Evolutionary conservation across 1,284 basidiomycete genomes (phyloP), one percentile per base, ranked within the genome.

Genomic region (Marasmius tenuissimus): DNA sequence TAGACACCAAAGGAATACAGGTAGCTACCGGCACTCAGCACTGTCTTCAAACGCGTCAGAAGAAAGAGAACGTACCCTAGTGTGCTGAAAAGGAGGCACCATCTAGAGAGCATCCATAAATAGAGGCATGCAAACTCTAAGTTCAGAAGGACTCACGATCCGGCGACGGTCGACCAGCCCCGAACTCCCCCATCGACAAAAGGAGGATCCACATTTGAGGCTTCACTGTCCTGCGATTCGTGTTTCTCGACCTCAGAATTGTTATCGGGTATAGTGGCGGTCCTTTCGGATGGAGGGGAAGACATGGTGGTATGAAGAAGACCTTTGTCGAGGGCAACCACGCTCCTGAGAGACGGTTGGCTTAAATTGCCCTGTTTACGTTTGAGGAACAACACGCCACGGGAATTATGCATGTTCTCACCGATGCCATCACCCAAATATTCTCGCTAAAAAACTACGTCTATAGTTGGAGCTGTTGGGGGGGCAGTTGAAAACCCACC

Each of bases 1-100:
- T 54, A 54, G 16, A 54, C 52, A 37, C 52, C 52, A 33, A 10
- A 54, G 34, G 52, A 54, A 35, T 54, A 54, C n/a, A 54, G 34
- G 52, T 54, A 54, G 9, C 52, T 54, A n/a, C 12, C 2, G 9
- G 34, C 16, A 10, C 6, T 16, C 4, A 16, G 52, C 18, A 11
- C 33, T 33, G n/a, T 54, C 20, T 10, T 16, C n/a, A 8, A 5
- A 37, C n/a, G 52, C 52, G 37, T 51, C 50, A 14, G 34, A 51
- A 11, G n/a, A n/a, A 11, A 27, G 10, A 51, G 18, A 37, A n/a
- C 52, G 20, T 38, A 54, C 52, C 52, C 52, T 3, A 54, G 52
- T 10, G 27, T 54, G 9, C 52, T 37, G 37, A 54, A 54, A 9
- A 54, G 52, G 33, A 54, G 8, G 35, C 38, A 54, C 52, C 52